phyloP scores from a whole-genome alignment of 2,329 filamentous ascomycete genomes.

The Biscogniauxia marginata region DNA sequence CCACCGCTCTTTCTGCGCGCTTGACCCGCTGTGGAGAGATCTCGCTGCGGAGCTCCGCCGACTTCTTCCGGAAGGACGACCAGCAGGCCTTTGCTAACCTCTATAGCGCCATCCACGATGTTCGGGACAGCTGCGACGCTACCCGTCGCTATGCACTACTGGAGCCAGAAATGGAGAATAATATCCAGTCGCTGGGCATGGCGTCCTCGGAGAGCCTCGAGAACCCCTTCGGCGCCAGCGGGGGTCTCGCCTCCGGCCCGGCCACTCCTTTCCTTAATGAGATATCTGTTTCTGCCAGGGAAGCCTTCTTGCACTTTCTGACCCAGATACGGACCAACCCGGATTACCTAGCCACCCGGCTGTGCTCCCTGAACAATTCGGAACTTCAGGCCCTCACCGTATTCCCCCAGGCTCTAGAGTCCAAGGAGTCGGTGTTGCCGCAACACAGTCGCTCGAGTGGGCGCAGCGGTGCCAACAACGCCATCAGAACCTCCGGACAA shows the following conservation, averaged over 20 bases:
- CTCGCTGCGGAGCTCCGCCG: conserved; percentile 72
- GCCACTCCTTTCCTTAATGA: conserved; percentile 65
- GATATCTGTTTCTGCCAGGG: conserved; percentile 71
- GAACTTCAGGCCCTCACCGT: conserved; percentile 77
- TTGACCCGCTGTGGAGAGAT: conserved; percentile 73
- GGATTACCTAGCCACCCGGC: conserved; percentile 79
- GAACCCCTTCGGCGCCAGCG: conserved; percentile 44
- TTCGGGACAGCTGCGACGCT: conserved; percentile 73
- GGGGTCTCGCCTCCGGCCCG: conserved; percentile 31
- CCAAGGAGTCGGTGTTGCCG: conserved; percentile 78
- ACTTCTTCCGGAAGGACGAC: conserved; percentile 76
- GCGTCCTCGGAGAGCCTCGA: conserved; percentile 51
- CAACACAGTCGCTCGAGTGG: conserved; percentile 56
- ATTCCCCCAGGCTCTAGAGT: conserved; percentile 76
- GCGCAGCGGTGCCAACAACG: conserved; percentile 45
- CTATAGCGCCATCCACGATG: conserved; percentile 76
- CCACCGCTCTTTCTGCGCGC: conserved; percentile 71
- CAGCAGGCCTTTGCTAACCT: conserved; percentile 73
- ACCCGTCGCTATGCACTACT: conserved; percentile 68
- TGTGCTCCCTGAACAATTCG: conserved; percentile 70
- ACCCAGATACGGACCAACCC: conserved; percentile 81
- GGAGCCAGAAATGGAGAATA: conserved; percentile 70
- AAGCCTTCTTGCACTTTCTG: conserved; percentile 76
- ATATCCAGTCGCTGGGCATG: conserved; percentile 51
- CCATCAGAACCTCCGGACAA: conserved; percentile 45